Conservation (phyloP, 2,329 filamentous ascomycete species). For the Monilinia fructicola region DNA sequence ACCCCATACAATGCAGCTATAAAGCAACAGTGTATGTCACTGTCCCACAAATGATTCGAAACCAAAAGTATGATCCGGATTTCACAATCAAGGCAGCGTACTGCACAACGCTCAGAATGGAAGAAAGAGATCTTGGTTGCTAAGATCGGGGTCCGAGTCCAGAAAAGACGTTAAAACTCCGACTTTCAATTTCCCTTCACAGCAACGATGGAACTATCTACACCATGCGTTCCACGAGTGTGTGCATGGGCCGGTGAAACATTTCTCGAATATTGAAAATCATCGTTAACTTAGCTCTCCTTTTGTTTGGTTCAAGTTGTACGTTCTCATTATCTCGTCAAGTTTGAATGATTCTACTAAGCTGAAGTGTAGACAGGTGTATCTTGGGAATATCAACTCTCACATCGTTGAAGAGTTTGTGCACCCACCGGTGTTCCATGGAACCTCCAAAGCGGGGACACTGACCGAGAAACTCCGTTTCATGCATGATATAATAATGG, state of each 20-base stretch:
- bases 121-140: not conserved
- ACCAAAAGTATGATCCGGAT: not conserved
- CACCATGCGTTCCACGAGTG: not conserved
- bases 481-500: slow-evolving; percentile 17
- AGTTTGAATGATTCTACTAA: too few species aligned
- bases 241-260: too few species aligned
- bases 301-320: too few species aligned
- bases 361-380: too few species aligned
- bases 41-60: not conserved
- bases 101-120: not conserved
- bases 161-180: not conserved
- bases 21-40: not conserved
- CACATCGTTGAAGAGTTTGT: too few species aligned
- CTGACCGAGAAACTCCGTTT: slow-evolving; percentile 15
- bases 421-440: not conserved
- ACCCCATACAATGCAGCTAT: not conserved
- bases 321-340: too few species aligned
- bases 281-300: too few species aligned
- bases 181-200: not conserved
- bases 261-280: too few species aligned
- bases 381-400: too few species aligned
- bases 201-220: not conserved
- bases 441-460: slow-evolving; percentile 11
- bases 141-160: not conserved
- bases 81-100: not conserved